phyloP scores from a whole-genome alignment of 1,139 yeast genomes.

The Kurtzmaniella quercitrusa region DNA sequence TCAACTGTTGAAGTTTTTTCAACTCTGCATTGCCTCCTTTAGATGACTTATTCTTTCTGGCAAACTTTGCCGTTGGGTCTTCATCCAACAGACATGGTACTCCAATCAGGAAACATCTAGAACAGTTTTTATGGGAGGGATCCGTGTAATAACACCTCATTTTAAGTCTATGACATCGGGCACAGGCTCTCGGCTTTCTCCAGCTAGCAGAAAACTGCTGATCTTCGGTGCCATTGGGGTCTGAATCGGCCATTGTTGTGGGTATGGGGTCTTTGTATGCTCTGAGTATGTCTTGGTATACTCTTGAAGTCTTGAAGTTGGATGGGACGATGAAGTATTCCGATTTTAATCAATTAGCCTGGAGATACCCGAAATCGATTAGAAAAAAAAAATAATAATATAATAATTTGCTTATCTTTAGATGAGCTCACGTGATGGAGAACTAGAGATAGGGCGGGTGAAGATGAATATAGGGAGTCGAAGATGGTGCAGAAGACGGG shows the following conservation, averaged over 20 bases:
- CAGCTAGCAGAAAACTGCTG: slow-evolving; percentile 29
- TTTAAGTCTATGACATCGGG: slow-evolving; percentile 52
- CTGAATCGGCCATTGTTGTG: background rate
- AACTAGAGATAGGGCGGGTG: too few species aligned
- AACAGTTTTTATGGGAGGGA: slow-evolving; percentile 41
- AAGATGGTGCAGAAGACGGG: too few species aligned
- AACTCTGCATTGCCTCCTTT: slow-evolving; percentile 8
- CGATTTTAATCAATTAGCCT: background rate
- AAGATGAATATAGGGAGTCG: too few species aligned
- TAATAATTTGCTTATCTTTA: background rate
- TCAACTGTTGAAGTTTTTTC: slow-evolving; percentile 18
- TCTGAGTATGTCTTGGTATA: too few species aligned
- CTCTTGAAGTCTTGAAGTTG: too few species aligned
- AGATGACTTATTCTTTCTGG: slow-evolving; percentile 15
- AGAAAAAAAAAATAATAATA: background rate
- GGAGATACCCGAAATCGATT: background rate
- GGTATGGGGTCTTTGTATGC: too few species aligned
- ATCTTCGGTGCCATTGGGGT: background rate
- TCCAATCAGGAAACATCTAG: slow-evolving; percentile 41
- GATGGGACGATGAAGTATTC: too few species aligned
- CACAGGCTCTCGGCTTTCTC: slow-evolving; percentile 51
- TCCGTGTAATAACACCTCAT: slow-evolving; percentile 52
- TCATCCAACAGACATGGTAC: slow-evolving; percentile 44
- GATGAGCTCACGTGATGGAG: background rate
- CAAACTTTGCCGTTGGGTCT: slow-evolving; percentile 41